Percentiles rank a stretch among this genome's conserved stretches.
phyloP scores from a whole-genome alignment of 192 early-diverging fungal genomes.

The Lunasporangiospora selenospora region DNA sequence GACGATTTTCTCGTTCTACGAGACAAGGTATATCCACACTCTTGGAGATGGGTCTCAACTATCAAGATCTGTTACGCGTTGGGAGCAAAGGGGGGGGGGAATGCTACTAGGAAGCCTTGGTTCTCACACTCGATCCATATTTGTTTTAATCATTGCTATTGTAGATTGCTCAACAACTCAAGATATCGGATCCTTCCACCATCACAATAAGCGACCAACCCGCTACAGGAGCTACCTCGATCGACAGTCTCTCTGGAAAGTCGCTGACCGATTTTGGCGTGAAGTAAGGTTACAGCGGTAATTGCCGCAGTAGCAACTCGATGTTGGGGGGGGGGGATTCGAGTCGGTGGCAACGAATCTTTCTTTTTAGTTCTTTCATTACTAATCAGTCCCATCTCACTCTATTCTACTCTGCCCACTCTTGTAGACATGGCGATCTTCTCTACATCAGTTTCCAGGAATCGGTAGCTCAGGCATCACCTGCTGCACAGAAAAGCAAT shows the following conservation, averaged over 20 bases:
- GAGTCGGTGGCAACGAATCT: no score
- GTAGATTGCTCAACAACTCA: constrained; percentile 54
- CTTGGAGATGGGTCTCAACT: no score
- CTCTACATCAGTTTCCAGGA: constrained; percentile 54
- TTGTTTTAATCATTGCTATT: not conserved
- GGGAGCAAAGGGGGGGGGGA: no score
- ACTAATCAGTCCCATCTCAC: not conserved
- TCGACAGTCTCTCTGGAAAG: constrained; percentile 37
- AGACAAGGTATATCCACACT: constrained; percentile 62
- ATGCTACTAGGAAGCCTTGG: not conserved
- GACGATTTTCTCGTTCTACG: constrained; percentile 58
- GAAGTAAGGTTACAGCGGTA: constrained; percentile 25
- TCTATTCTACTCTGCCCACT: not conserved
- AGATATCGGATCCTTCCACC: constrained; percentile 48
- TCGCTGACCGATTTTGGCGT: constrained; percentile 42
- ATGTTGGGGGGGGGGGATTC: not conserved
- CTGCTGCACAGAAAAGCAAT: constrained; percentile 1
- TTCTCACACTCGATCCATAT: not conserved
- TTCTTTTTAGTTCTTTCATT: no score
- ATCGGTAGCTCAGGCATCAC: constrained; percentile 9
- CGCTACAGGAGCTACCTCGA: constrained; percentile 33
- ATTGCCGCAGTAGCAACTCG: not conserved
- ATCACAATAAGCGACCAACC: constrained; percentile 54
- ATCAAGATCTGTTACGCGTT: no score
- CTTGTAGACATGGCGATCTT: constrained; percentile 60